Percentiles rank a stretch among this genome's conserved stretches.
Conservation (phyloP, 2,329 filamentous ascomycete species). For the Achaetomium macrosporum region DNA sequence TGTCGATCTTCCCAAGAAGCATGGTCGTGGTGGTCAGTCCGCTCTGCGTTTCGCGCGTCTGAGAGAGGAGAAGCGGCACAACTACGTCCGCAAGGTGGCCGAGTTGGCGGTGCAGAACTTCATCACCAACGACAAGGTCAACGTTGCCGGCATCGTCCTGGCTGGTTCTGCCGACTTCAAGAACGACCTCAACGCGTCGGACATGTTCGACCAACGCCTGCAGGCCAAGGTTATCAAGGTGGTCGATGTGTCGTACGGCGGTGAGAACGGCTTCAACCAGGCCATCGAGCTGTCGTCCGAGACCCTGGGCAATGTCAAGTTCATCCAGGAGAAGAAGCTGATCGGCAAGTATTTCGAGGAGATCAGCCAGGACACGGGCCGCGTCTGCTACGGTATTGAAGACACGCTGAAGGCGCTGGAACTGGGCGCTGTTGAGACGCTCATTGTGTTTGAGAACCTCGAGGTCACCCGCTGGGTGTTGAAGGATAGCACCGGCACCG, state of each 20-base stretch:
- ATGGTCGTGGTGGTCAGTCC: conserved; percentile 99
- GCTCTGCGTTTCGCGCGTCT: conserved; percentile 99
- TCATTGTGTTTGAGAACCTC: conserved; percentile 97
- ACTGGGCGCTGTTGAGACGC: conserved; percentile 84
- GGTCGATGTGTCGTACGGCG: conserved; percentile 96
- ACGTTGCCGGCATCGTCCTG: conserved; percentile 90
- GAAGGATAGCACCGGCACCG: conserved; percentile 67
- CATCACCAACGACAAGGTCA: conserved; percentile 97
- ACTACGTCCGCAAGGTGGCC: conserved; percentile 98
- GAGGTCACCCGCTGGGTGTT: conserved; percentile 89
- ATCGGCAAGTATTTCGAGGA: conserved; percentile 99
- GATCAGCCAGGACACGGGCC: conserved; percentile 95
- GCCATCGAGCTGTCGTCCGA: conserved; percentile 93
- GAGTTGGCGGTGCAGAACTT: conserved; percentile 98
- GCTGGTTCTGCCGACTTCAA: conserved; percentile 99
- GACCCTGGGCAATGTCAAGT: conserved; percentile 98
- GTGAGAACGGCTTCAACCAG: conserved; percentile 99
- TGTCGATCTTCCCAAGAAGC: conserved; percentile 98
- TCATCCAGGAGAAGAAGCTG: conserved; percentile 99
- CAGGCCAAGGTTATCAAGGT: conserved; percentile 97
- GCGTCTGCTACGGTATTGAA: conserved; percentile 95
- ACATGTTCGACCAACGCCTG: conserved; percentile 91
- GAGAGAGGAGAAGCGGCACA: conserved; percentile 98
- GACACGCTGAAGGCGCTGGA: conserved; percentile 97
- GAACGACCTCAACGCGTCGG: conserved; percentile 95